Conservation (phyloP, 345 rosid species). For the Arabidopsis suecica region DNA sequence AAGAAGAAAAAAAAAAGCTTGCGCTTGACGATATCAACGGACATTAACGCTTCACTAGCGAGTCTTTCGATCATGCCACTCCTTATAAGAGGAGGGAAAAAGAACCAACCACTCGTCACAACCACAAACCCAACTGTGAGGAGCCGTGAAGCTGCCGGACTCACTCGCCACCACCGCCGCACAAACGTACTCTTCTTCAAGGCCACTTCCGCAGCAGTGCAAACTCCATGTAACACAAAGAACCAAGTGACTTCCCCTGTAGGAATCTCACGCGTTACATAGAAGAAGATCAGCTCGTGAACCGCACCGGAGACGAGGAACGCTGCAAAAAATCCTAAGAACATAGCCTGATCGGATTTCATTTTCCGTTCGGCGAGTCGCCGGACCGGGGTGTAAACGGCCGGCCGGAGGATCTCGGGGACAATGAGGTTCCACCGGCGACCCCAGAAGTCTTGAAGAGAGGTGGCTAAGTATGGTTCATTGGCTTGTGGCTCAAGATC, state of each 20-base stretch:
- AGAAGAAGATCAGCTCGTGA: conserved; percentile 47
- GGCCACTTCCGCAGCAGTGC: conserved; percentile 42
- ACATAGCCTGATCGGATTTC: conserved; percentile 9
- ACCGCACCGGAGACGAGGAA: conserved; percentile 47
- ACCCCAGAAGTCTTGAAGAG: conserved; percentile 71
- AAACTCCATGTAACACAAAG: conserved; percentile 51
- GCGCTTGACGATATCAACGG: conserved; percentile 10
- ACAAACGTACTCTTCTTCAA: conserved; percentile 30
- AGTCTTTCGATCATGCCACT: conserved; percentile 18
- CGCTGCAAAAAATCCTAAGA: conserved; percentile 29
- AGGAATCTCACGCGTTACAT: conserved; percentile 35
- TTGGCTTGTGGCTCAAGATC: conserved; percentile 52
- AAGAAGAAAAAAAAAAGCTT: not conserved
- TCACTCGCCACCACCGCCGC: conserved; percentile 34
- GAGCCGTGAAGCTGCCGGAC: conserved; percentile 28
- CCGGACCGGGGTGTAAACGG: conserved; percentile 50
- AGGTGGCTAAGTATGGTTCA: conserved; percentile 60
- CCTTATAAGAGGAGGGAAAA: conserved; percentile 47
- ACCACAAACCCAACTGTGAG: conserved; percentile 49
- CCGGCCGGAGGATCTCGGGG: conserved; percentile 49
- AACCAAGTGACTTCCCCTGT: conserved; percentile 50
- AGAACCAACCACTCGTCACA: conserved; percentile 50
- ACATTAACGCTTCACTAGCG: conserved; percentile 28
- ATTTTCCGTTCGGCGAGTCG: not conserved
- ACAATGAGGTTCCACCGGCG: conserved; percentile 63